Evolutionary conservation across 805 yeast genomes (phyloP).

Genomic region (Isabelozyma heimii): DNA sequence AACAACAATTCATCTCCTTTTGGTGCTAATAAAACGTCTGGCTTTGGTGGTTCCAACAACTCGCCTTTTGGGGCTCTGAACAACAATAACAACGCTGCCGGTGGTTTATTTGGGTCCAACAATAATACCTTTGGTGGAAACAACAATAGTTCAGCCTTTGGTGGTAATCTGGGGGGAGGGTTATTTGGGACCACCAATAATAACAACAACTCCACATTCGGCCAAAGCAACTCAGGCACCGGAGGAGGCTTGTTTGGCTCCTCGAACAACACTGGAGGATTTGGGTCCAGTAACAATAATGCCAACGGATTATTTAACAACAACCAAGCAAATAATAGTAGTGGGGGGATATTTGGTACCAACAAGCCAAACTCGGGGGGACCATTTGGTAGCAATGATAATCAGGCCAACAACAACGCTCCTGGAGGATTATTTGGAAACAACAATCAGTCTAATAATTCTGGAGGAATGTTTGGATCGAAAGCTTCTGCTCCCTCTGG

Average conservation of each 20-base stretch:
- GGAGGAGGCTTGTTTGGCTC: constrained; percentile 16
- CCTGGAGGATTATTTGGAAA: constrained; percentile 21
- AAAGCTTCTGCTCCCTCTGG: constrained; percentile 18
- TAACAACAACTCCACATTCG: constrained; percentile 21
- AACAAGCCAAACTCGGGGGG: constrained; percentile 21
- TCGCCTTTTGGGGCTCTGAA: constrained; percentile 12
- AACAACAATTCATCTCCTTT: constrained; percentile 21
- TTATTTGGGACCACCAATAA: constrained; percentile 15
- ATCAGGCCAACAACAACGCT: constrained; percentile 1
- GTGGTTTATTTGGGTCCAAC: constrained; percentile 9
- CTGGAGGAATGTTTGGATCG: constrained; percentile 46
- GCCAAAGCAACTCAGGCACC: constrained; percentile 20
- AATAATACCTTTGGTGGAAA: constrained; percentile 26
- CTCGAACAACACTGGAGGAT: constrained; percentile 16
- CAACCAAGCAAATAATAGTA: constrained; percentile 8
- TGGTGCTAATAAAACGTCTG: constrained; percentile 21
- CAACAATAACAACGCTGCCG: constrained; percentile 6
- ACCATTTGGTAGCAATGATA: constrained; percentile 11
- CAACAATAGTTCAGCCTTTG: constrained; percentile 17
- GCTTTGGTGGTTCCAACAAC: constrained; percentile 8
- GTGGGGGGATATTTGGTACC: constrained; percentile 28
- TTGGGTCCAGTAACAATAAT: constrained; percentile 16
- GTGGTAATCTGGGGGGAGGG: constrained; percentile 19
- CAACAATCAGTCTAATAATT: constrained; percentile 12
- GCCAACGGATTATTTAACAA: constrained; percentile 22